These are phyloP conservation scores for Phytopythium delawarense DNA, from an alignment of 352 stramenopile species.

Conservation along the genomic window DNA sequence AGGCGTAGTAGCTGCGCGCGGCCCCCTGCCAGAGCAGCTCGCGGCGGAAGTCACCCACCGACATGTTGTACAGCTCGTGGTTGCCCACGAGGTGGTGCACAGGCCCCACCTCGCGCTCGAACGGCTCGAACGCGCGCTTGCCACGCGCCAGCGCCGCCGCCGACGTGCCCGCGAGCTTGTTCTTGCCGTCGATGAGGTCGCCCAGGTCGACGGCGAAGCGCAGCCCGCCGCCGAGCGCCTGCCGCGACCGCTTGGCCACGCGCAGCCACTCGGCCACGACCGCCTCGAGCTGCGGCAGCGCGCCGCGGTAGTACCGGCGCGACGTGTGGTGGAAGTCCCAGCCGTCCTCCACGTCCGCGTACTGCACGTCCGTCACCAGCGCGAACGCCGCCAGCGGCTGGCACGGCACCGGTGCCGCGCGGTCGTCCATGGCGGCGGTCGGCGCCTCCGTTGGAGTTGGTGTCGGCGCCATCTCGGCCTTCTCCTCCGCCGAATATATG, in stretches of 20 bases:
- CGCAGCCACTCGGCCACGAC: slow-evolving; percentile 51
- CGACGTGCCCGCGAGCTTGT: slow-evolving; percentile 39
- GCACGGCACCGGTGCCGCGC: background rate
- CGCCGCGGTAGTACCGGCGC: slow-evolving; percentile 66
- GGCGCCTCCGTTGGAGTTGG: background rate
- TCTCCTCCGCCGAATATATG: background rate
- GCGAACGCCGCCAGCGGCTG: slow-evolving; percentile 52
- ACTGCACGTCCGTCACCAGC: slow-evolving; percentile 76
- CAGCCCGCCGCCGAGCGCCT: slow-evolving; percentile 18
- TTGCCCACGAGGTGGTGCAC: slow-evolving; percentile 82
- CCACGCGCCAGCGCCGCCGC: slow-evolving; percentile 35
- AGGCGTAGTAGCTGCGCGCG: slow-evolving; percentile 62
- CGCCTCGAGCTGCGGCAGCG: slow-evolving; percentile 42
- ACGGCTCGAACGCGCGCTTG: slow-evolving; percentile 34
- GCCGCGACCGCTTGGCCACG: slow-evolving; percentile 13
- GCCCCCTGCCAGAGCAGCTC: slow-evolving; percentile 29
- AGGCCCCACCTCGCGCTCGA: slow-evolving; percentile 31
- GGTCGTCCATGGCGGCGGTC: slow-evolving; percentile 1
- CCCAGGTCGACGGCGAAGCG: slow-evolving; percentile 73
- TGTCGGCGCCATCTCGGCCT: background rate
- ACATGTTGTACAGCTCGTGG: slow-evolving; percentile 85
- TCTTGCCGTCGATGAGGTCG: slow-evolving; percentile 83
- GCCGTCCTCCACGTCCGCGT: slow-evolving; percentile 73
- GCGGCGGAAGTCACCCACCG: slow-evolving; percentile 31
- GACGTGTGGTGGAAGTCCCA: slow-evolving; percentile 74